phyloP scores from a whole-genome alignment of 192 early-diverging fungal species.

The Chytriomyces sp. region DNA sequence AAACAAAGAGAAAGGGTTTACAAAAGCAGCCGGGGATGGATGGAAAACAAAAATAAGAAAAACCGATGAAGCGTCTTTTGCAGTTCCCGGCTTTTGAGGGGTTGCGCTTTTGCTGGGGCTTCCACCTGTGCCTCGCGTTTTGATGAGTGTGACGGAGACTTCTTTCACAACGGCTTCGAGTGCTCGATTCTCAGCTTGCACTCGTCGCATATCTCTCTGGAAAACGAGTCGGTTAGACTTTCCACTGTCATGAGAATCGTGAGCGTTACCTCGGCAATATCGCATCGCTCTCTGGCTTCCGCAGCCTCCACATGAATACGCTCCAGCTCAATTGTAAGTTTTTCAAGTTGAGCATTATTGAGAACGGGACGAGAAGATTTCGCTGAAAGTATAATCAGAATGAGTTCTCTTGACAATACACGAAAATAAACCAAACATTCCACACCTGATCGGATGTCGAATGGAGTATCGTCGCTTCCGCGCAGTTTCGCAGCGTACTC shows the following conservation, averaged over 20 bases:
- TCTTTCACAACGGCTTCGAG: constrained; percentile 54
- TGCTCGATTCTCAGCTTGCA: constrained; percentile 40
- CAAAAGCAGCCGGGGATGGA: background rate
- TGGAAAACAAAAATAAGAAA: background rate
- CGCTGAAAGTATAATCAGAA: background rate
- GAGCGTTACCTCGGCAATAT: constrained; percentile 36
- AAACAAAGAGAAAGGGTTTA: background rate
- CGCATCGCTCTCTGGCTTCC: constrained; percentile 44
- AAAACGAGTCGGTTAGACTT: background rate
- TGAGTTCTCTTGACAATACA: background rate
- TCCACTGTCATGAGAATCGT: background rate
- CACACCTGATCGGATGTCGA: constrained; percentile 16
- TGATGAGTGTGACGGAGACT: constrained; percentile 42
- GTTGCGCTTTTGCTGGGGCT: no score
- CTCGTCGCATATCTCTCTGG: constrained; percentile 34
- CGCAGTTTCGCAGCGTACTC: constrained; percentile 54
- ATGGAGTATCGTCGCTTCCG: constrained; percentile 30
- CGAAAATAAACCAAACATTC: background rate
- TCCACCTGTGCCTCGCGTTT: constrained; percentile 10
- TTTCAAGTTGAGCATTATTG: constrained; percentile 43
- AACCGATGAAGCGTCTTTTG: background rate
- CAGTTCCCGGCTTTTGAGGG: background rate
- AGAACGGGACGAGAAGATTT: constrained; percentile 28
- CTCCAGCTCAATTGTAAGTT: constrained; percentile 52
- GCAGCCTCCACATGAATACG: constrained; percentile 44